phyloP scores from a whole-genome alignment of 2,329 filamentous ascomycete species.

The Beauveria caledonica region DNA sequence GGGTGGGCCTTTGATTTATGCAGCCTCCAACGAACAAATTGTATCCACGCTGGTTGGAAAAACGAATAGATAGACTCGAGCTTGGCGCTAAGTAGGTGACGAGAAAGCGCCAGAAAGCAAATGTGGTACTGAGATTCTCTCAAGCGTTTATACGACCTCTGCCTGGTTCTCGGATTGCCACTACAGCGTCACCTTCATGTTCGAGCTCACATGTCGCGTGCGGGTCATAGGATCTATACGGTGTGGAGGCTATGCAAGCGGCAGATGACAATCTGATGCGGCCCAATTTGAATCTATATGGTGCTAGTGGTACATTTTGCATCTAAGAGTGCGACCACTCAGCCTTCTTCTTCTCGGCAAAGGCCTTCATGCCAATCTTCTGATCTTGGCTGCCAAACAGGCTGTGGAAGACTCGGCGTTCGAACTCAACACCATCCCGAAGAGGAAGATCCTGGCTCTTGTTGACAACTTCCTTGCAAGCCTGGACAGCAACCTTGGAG shows the following conservation, averaged over 20 bases:
- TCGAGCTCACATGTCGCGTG: conserved; percentile 5
- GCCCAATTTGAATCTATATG: neutral
- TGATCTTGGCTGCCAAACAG: conserved; percentile 93
- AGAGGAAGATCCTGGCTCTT: conserved; percentile 91
- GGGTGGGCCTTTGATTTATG: conserved; percentile 4
- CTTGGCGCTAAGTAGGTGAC: neutral
- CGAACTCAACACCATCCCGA: conserved; percentile 87
- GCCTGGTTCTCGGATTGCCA: neutral
- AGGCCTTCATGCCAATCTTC: conserved; percentile 94
- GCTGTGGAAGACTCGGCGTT: conserved; percentile 85
- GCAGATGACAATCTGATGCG: conserved; percentile 1
- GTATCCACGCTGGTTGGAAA: neutral
- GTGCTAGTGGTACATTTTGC: conserved; percentile 18
- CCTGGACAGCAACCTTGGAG: conserved; percentile 79
- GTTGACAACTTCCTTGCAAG: conserved; percentile 95
- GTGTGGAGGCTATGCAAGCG: neutral
- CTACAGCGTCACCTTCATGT: neutral
- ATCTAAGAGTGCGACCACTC: conserved; percentile 73
- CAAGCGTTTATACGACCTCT: neutral
- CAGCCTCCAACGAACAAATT: neutral
- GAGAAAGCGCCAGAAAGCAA: neutral
- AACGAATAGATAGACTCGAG: neutral
- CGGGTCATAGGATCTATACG: neutral
- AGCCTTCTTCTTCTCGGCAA: conserved; percentile 88
- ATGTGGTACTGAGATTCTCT: neutral